Percentiles rank a stretch among this genome's conserved stretches.
phyloP scores from a whole-genome alignment of 2,329 filamentous ascomycete genomes.

The Calcarisporium arbuscula region DNA sequence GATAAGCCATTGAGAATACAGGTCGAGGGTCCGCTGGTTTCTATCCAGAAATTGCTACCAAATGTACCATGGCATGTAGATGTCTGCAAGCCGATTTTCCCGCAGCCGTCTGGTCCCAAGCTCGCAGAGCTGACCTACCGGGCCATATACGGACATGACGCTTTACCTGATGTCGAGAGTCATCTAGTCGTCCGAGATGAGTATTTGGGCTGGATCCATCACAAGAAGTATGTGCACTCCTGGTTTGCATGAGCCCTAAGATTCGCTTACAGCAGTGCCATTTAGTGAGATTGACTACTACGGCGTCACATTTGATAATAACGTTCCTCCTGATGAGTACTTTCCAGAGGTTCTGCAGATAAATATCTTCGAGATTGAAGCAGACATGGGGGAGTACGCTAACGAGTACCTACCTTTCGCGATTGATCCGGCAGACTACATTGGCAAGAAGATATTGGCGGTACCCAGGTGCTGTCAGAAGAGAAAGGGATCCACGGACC shows the following conservation, averaged over 20 bases:
- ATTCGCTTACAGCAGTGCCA: too few species aligned
- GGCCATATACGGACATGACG: neutral
- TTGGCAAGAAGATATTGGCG: slow-evolving; percentile 31
- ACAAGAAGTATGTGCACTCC: neutral
- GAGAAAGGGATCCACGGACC: slow-evolving; percentile 1
- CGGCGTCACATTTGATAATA: slow-evolving; percentile 34
- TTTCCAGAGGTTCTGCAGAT: slow-evolving; percentile 35
- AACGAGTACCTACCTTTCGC: slow-evolving; percentile 26
- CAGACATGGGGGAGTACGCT: slow-evolving; percentile 22
- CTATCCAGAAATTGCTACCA: slow-evolving; percentile 11
- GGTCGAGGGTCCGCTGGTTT: slow-evolving; percentile 13
- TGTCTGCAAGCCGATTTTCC: neutral
- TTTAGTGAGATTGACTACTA: slow-evolving; percentile 25
- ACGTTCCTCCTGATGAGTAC: slow-evolving; percentile 25
- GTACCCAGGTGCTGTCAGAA: slow-evolving; percentile 33
- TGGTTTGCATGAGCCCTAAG: too few species aligned
- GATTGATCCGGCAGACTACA: slow-evolving; percentile 29
- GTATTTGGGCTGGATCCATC: slow-evolving; percentile 1
- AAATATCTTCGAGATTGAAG: slow-evolving; percentile 35
- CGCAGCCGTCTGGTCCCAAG: too few species aligned
- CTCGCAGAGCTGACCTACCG: neutral
- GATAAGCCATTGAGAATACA: slow-evolving; percentile 12
- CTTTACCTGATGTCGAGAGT: neutral
- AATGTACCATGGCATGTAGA: slow-evolving; percentile 7
- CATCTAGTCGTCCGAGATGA: slow-evolving; percentile 3